Evolutionary conservation across 768 basidiomycete species (phyloP).

Genomic region (Stropharia rugosoannulata): DNA sequence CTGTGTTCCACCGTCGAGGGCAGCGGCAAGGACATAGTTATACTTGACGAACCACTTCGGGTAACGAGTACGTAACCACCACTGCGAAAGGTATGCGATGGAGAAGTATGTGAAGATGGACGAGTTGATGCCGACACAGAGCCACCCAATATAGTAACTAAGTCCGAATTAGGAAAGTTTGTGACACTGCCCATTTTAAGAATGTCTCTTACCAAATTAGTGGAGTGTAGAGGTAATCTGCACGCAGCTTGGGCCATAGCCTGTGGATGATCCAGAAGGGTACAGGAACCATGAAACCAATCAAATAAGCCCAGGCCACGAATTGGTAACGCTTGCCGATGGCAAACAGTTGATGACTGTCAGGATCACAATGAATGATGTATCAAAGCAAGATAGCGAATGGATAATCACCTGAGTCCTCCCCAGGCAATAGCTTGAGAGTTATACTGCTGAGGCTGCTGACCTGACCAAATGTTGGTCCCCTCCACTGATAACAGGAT

Average conservation of each 20-base stretch:
- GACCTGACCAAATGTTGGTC: slow-evolving; percentile 52
- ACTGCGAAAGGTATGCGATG: slow-evolving; percentile 46
- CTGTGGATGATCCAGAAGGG: slow-evolving; percentile 51
- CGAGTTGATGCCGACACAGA: slow-evolving; percentile 51
- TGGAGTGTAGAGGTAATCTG: slow-evolving; percentile 49
- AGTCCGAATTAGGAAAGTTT: not conserved
- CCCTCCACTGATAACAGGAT: slow-evolving; percentile 55
- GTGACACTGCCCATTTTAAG: not conserved
- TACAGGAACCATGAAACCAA: slow-evolving; percentile 50
- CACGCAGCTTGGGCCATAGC: slow-evolving; percentile 41
- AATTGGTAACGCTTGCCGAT: slow-evolving; percentile 46
- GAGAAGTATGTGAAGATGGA: slow-evolving; percentile 38
- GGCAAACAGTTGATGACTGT: slow-evolving; percentile 40
- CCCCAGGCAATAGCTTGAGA: slow-evolving; percentile 54
- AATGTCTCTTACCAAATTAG: slow-evolving; percentile 35
- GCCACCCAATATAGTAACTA: slow-evolving; percentile 48
- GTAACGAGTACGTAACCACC: slow-evolving; percentile 42
- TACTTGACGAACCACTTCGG: slow-evolving; percentile 48
- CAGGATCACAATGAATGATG: not conserved
- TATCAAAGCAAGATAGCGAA: not conserved
- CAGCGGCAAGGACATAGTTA: slow-evolving; percentile 40
- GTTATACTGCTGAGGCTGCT: slow-evolving; percentile 50
- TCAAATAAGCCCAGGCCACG: slow-evolving; percentile 45
- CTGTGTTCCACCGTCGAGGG: slow-evolving; percentile 36
- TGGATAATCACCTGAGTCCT: slow-evolving; percentile 33